Conservation (phyloP, 192 early-diverging fungal genomes). For the Oehlia diaphana region DNA sequence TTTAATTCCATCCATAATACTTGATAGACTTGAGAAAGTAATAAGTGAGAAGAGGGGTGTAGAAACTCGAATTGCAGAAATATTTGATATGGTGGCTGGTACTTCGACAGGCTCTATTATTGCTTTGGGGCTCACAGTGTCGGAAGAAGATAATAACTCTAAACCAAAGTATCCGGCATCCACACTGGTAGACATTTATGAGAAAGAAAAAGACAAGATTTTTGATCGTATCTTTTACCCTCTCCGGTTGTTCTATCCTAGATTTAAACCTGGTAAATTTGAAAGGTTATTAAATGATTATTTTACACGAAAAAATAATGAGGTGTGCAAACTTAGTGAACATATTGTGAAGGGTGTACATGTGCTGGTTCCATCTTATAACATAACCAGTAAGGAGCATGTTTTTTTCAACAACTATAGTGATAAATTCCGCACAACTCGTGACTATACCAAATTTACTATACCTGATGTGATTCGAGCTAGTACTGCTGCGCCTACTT, state of each 20-base stretch:
- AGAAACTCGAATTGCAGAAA: neutral
- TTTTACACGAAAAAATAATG: neutral
- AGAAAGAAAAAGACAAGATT: neutral
- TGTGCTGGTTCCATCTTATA: constrained; percentile 9
- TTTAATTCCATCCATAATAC: constrained; percentile 15
- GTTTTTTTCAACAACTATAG: neutral
- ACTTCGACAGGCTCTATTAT: constrained; percentile 15
- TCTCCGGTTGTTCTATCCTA: neutral
- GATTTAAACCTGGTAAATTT: neutral
- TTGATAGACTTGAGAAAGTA: neutral
- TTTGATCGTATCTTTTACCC: no score
- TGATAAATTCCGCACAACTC: no score
- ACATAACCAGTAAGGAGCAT: neutral
- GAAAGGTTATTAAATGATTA: neutral
- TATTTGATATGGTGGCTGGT: constrained; percentile 14
- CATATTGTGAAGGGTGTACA: neutral
- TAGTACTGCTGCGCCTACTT: constrained; percentile 11
- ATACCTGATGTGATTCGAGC: neutral
- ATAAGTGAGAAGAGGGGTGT: neutral
- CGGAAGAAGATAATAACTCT: neutral
- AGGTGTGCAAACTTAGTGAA: no score
- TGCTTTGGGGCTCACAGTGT: constrained; percentile 13
- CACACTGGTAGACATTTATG: neutral
- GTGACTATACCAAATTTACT: no score
- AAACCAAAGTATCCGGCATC: neutral